phyloP scores from a whole-genome alignment of 805 yeast species.

The Starmerella gropengiesseri region DNA sequence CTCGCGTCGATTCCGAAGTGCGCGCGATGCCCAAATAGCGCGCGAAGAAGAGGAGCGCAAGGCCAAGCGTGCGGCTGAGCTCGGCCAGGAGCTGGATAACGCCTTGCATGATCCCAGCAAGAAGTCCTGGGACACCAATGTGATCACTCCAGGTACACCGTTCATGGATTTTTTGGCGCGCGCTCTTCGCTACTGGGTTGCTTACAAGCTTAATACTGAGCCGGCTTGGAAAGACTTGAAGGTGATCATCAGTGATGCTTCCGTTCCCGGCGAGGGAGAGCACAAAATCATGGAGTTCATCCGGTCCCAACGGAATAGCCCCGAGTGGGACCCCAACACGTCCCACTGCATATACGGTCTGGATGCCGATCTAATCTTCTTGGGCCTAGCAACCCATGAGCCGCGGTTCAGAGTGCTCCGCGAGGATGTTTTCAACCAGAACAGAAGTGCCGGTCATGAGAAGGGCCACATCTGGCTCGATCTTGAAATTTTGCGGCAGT shows the following conservation, averaged over 20 bases:
- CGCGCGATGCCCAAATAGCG: slow-evolving; percentile 76
- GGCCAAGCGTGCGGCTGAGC: slow-evolving; percentile 37
- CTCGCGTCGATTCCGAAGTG: slow-evolving; percentile 83
- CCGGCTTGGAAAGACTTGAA: slow-evolving; percentile 90
- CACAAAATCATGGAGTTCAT: slow-evolving; percentile 96
- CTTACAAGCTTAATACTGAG: slow-evolving; percentile 74
- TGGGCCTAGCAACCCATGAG: slow-evolving; percentile 94
- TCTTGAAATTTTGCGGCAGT: slow-evolving; percentile 76
- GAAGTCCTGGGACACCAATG: slow-evolving; percentile 87
- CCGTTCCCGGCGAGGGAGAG: slow-evolving; percentile 99
- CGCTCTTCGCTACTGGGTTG: slow-evolving; percentile 82
- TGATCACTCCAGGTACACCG: slow-evolving; percentile 98
- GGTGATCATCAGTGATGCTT: slow-evolving; percentile 85
- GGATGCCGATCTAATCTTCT: slow-evolving; percentile 93
- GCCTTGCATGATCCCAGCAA: slow-evolving; percentile 59
- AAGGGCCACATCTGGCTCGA: slow-evolving; percentile 94
- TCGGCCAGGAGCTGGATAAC: slow-evolving; percentile 69
- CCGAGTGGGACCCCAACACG: slow-evolving; percentile 83
- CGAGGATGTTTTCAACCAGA: slow-evolving; percentile 91
- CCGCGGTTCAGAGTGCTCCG: slow-evolving; percentile 90
- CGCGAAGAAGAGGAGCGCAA: slow-evolving; percentile 39
- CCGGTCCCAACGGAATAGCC: slow-evolving; percentile 77
- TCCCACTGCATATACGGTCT: slow-evolving; percentile 94
- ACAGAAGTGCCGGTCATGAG: slow-evolving; percentile 37
- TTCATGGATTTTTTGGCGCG: slow-evolving; percentile 85